Conservation (phyloP, 116 monocot genomes). For the Zostera marina region DNA sequence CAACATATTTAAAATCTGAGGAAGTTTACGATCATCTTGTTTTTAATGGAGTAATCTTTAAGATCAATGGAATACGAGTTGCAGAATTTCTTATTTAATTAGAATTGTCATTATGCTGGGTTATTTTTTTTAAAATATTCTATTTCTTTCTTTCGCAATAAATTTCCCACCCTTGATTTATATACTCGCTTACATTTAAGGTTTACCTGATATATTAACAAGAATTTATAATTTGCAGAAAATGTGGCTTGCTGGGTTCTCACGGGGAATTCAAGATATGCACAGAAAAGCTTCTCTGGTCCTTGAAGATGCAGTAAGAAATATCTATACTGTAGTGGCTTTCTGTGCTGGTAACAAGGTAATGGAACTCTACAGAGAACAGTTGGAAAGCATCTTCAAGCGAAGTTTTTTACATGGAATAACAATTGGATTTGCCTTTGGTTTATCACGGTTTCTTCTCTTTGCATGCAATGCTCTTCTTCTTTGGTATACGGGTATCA, state of each 20-base stretch:
- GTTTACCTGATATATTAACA: too few species aligned
- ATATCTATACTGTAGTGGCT: slow-evolving; percentile 94
- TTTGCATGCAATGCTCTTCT: slow-evolving; percentile 95
- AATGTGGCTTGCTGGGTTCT: slow-evolving; percentile 98
- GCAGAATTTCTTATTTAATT: too few species aligned
- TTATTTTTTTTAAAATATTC: too few species aligned
- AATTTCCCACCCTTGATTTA: too few species aligned
- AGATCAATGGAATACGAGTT: too few species aligned
- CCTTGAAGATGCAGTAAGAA: slow-evolving; percentile 97
- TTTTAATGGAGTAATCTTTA: too few species aligned
- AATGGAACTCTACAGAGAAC: slow-evolving; percentile 71
- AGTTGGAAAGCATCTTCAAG: slow-evolving; percentile 55
- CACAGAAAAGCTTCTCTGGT: slow-evolving; percentile 90
- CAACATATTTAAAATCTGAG: background rate
- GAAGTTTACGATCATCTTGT: too few species aligned
- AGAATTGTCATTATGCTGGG: too few species aligned
- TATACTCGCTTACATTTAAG: too few species aligned
- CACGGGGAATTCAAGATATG: slow-evolving; percentile 96
- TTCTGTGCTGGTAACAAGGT: slow-evolving; percentile 97
- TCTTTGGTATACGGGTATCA: slow-evolving; percentile 65
- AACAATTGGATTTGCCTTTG: slow-evolving; percentile 84
- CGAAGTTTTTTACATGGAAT: slow-evolving; percentile 71
- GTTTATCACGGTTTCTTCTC: slow-evolving; percentile 86
- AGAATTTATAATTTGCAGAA: slow-evolving; percentile 34
- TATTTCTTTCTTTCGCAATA: too few species aligned